Percentiles rank a stretch among this genome's conserved stretches.
These are phyloP conservation scores for Aspergillus persii DNA, from an alignment of 2,329 filamentous ascomycete genomes.

Conservation along the genomic window DNA sequence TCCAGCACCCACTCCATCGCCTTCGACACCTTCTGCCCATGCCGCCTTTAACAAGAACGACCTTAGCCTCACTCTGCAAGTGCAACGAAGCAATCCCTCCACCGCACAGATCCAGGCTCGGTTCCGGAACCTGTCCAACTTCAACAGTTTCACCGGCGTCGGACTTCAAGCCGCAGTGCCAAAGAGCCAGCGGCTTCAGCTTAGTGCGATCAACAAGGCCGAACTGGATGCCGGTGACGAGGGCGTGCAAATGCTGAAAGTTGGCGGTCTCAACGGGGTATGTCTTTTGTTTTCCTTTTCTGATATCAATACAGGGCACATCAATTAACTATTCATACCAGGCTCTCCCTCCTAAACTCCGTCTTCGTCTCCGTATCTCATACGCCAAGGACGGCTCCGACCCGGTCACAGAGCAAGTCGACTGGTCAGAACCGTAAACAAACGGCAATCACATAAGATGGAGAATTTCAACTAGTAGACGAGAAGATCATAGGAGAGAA, in stretches of 20 bases:
- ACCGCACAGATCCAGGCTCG: conserved; percentile 77
- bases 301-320: conserved; percentile 19
- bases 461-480: background rate
- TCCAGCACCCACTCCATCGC: conserved; percentile 50
- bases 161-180: conserved; percentile 92
- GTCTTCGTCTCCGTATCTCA: conserved; percentile 79
- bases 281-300: conserved; percentile 45
- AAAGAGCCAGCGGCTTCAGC: conserved; percentile 89
- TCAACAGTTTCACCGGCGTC: conserved; percentile 67
- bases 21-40: conserved; percentile 52
- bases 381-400: conserved; percentile 70
- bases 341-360: conserved; percentile 67
- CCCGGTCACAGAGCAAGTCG: conserved; percentile 84
- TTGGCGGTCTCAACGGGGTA: conserved; percentile 83
- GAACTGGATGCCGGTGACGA: conserved; percentile 76
- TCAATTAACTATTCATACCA: conserved; percentile 39
- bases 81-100: conserved; percentile 70
- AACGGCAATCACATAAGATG: background rate
- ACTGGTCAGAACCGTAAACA: conserved; percentile 77
- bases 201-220: conserved; percentile 81
- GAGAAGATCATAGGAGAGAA: background rate
- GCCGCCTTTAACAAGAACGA: conserved; percentile 85
- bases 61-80: conserved; percentile 73
- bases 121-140: conserved; percentile 74
- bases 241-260: conserved; percentile 86